phyloP scores from a whole-genome alignment of 2,329 filamentous ascomycete species.

The Fusarium sp. region DNA sequence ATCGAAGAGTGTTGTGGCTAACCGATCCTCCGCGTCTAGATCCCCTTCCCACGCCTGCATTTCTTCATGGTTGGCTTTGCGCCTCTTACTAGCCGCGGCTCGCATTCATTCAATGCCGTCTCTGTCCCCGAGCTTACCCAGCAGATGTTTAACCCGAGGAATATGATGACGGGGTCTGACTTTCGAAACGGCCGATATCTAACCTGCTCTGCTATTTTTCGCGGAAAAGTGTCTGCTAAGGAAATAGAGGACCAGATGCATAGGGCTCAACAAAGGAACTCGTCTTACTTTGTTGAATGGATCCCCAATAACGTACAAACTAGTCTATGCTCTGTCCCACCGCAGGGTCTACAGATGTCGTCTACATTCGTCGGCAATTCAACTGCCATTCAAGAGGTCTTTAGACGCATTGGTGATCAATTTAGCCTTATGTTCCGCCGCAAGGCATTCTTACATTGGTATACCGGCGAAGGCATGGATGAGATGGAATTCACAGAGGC shows the following conservation, averaged over 20 bases:
- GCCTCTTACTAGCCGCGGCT: constrained; percentile 88
- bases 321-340: constrained; percentile 97
- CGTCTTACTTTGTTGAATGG: constrained; percentile 75
- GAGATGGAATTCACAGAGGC: constrained; percentile 99
- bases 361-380: constrained; percentile 99
- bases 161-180: constrained; percentile 99
- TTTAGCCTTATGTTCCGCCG: constrained; percentile 99
- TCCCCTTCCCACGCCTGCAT: constrained; percentile 97
- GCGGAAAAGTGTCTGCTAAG: constrained; percentile 99
- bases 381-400: constrained; percentile 99
- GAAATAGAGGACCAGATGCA: constrained; percentile 99
- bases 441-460: constrained; percentile 99
- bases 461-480: constrained; percentile 92
- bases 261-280: constrained; percentile 99
- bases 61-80: constrained; percentile 80
- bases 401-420: constrained; percentile 99
- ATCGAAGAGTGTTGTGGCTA: background rate
- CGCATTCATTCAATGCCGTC: constrained; percentile 57
- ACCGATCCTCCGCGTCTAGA: background rate
- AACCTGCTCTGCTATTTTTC: constrained; percentile 99
- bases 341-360: constrained; percentile 97
- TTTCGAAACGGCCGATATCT: constrained; percentile 99
- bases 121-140: constrained; percentile 98
- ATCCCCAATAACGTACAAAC: constrained; percentile 99
- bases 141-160: constrained; percentile 99